These are phyloP conservation scores for Lachnellula subtilissima DNA, from an alignment of 2,329 filamentous ascomycete species.

Conservation along the genomic window DNA sequence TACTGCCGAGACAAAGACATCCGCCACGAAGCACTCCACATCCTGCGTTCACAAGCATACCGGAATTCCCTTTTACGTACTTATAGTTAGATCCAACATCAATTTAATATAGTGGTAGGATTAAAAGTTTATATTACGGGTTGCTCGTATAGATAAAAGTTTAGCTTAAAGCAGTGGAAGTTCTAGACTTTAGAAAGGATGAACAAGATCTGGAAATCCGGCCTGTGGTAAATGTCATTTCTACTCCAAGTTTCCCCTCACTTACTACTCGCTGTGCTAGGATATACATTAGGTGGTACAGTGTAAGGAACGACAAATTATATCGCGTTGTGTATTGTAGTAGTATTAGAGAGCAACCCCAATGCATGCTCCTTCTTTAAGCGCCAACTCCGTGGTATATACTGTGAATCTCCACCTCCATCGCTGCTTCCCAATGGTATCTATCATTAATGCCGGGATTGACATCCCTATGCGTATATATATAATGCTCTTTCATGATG, in stretches of 20 bases:
- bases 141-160: too few relatives aligned
- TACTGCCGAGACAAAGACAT: slow-evolving; percentile 6
- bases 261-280: too few relatives aligned
- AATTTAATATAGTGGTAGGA: too few relatives aligned
- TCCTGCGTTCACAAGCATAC: slow-evolving; percentile 3
- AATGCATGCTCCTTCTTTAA: neutral
- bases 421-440: neutral
- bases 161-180: too few relatives aligned
- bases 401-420: neutral
- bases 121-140: too few relatives aligned
- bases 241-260: too few relatives aligned
- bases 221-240: too few relatives aligned
- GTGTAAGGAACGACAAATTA: too few relatives aligned
- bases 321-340: neutral
- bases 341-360: neutral
- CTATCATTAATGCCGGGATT: neutral
- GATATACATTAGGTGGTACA: too few relatives aligned
- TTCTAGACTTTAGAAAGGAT: too few relatives aligned
- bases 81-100: too few relatives aligned
- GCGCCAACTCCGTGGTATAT: neutral
- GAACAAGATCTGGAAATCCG: too few relatives aligned
- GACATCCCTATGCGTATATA: neutral
- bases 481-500: neutral
- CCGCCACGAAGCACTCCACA: slow-evolving; percentile 3
- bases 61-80: neutral